These are phyloP conservation scores for Purshia tridentata DNA, from an alignment of 306 rosid species.

Conservation along the genomic window DNA sequence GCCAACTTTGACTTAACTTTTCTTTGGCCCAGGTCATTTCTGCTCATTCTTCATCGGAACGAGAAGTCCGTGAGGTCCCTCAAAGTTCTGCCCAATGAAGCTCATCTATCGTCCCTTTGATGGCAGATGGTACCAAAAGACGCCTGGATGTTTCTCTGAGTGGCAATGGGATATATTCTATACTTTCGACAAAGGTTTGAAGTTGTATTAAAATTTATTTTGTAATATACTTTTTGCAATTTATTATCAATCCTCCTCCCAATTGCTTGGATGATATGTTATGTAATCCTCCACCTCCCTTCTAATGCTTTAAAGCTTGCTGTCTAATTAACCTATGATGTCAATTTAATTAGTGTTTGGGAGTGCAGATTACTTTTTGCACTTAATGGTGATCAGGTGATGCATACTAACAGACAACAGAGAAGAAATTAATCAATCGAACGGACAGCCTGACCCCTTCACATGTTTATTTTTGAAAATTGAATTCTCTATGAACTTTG, in stretches of 20 bases:
- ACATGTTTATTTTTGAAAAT: neutral
- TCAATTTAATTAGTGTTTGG: conserved; percentile 5
- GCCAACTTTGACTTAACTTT: neutral
- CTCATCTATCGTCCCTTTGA: neutral
- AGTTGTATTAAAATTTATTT: conserved; percentile 9
- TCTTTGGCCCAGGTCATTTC: conserved; percentile 7
- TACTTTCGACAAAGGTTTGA: conserved; percentile 6
- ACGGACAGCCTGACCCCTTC: neutral
- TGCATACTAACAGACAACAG: neutral
- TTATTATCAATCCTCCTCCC: conserved; percentile 1
- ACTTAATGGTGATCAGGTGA: neutral
- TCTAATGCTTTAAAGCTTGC: neutral
- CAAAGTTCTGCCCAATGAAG: neutral
- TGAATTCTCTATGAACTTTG: neutral
- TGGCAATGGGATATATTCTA: neutral
- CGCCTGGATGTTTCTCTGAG: neutral
- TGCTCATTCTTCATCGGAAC: conserved; percentile 7
- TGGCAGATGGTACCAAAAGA: neutral
- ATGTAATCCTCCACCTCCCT: neutral
- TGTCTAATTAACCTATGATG: neutral
- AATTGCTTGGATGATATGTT: conserved; percentile 10
- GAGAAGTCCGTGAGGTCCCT: conserved; percentile 2
- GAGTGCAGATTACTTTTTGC: neutral
- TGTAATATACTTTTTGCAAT: conserved; percentile 14
- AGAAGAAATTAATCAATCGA: neutral